A percentile compares a stretch with the other conserved stretches of the same genome.
These are phyloP conservation scores for Calonectria multiphialidica DNA, from an alignment of 2,329 filamentous ascomycete genomes.

Conservation along the genomic window DNA sequence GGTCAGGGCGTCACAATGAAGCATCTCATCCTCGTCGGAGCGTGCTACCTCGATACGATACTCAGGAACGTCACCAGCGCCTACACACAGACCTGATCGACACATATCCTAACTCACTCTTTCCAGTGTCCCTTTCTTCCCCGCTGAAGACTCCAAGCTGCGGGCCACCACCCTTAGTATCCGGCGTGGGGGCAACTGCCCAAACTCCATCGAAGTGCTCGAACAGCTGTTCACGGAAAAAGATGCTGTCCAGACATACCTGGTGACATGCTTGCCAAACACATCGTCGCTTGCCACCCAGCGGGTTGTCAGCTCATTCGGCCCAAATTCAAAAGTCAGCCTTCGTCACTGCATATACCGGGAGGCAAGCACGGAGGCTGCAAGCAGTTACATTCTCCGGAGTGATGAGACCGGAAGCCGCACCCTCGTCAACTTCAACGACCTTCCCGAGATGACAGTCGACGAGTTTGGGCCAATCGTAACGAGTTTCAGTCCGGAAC, in stretches of 20 bases:
- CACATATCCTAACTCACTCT: conserved; percentile 27
- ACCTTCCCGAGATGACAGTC: conserved; percentile 74
- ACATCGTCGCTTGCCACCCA: conserved; percentile 61
- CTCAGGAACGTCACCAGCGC: conserved; percentile 63
- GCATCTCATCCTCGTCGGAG: conserved; percentile 73
- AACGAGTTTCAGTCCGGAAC: conserved; percentile 50
- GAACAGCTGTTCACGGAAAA: conserved; percentile 66
- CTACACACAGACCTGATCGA: background rate
- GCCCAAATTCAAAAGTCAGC: conserved; percentile 54
- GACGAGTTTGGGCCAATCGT: conserved; percentile 68
- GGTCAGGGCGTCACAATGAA: conserved; percentile 53
- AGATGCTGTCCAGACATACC: conserved; percentile 51
- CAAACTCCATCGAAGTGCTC: conserved; percentile 79
- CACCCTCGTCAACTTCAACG: conserved; percentile 79
- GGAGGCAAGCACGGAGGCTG: conserved; percentile 64
- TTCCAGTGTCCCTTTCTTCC: conserved; percentile 73
- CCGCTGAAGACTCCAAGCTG: conserved; percentile 78
- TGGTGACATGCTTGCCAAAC: conserved; percentile 68
- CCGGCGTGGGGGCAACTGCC: conserved; percentile 79
- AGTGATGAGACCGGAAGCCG: conserved; percentile 70
- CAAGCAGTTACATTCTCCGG: conserved; percentile 78
- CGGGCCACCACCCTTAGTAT: conserved; percentile 70
- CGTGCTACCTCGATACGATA: conserved; percentile 79
- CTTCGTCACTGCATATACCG: conserved; percentile 72
- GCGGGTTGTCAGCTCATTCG: conserved; percentile 68